Evolutionary conservation across 2,329 filamentous ascomycete species (phyloP).

Genomic region (Hypoxylon sp.): DNA sequence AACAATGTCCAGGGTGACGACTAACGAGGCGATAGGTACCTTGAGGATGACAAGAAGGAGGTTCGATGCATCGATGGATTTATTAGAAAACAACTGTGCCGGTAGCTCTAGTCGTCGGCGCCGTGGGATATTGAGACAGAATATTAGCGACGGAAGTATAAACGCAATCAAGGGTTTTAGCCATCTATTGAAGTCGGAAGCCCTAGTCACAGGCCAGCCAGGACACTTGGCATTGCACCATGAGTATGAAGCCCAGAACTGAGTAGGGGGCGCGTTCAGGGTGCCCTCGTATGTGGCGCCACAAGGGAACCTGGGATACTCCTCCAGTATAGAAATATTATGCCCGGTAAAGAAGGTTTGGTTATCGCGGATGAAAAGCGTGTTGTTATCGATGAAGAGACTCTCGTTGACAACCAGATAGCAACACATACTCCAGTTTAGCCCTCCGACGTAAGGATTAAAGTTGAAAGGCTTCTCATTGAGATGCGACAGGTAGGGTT

Average conservation of each 20-base stretch:
- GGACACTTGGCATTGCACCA: conserved; percentile 21
- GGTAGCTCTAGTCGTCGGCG: conserved; percentile 15
- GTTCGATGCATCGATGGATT: conserved; percentile 7
- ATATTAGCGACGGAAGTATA: conserved; percentile 22
- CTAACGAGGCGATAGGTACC: conserved; percentile 14
- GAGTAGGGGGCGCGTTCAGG: conserved; percentile 10
- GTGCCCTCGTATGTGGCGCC: conserved; percentile 18
- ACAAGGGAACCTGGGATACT: conserved; percentile 18
- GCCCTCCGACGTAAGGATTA: conserved; percentile 20
- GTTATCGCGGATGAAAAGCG: conserved; percentile 14
- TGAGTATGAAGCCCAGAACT: conserved; percentile 22
- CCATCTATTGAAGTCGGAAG: conserved; percentile 8
- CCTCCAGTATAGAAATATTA: conserved; percentile 14
- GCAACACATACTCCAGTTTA: conserved; percentile 24
- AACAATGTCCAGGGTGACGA: conserved; percentile 16
- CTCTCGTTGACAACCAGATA: conserved; percentile 21
- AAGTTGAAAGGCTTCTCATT: conserved; percentile 3
- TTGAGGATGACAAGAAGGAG: conserved; percentile 10
- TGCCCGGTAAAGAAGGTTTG: conserved; percentile 22
- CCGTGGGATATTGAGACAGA: conserved; percentile 26
- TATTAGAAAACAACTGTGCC: conserved; percentile 6
- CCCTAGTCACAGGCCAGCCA: conserved; percentile 13
- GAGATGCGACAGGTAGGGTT: conserved; percentile 8
- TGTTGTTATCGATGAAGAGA: conserved; percentile 15
- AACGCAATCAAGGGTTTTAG: conserved; percentile 22